phyloP scores from a whole-genome alignment of 1,284 basidiomycete genomes.

The Cryptococcus sp. region DNA sequence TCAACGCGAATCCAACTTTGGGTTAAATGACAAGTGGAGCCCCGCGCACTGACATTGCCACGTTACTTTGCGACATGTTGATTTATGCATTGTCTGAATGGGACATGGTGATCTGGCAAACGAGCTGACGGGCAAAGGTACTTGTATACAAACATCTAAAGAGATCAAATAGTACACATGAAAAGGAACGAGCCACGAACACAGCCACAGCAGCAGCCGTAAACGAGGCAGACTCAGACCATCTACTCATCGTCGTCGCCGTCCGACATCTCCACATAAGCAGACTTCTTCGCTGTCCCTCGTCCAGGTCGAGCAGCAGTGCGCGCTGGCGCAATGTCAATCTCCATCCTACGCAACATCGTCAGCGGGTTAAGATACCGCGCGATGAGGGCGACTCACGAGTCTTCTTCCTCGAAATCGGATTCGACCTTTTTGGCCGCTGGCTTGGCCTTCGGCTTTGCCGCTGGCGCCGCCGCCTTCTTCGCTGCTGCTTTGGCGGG shows the following conservation, averaged over 20 bases:
- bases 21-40: too few species aligned
- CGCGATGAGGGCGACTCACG: constrained; percentile 20
- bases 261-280: constrained; percentile 43
- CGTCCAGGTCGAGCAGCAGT: constrained; percentile 33
- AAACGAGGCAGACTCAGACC: background rate
- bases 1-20: too few species aligned
- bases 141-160: background rate
- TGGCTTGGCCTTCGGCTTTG: constrained; percentile 8
- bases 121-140: too few species aligned
- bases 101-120: too few species aligned
- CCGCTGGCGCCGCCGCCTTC: constrained; percentile 20
- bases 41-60: too few species aligned
- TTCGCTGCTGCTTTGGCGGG: constrained; percentile 17
- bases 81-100: too few species aligned
- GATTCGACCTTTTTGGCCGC: constrained; percentile 19
- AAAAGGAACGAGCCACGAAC: background rate
- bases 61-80: too few species aligned
- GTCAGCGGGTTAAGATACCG: background rate
- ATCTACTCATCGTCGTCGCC: constrained; percentile 29
- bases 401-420: constrained; percentile 37
- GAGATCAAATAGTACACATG: background rate
- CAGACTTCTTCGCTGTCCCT: constrained; percentile 35
- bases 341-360: constrained; percentile 4
- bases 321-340: constrained; percentile 33
- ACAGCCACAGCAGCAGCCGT: background rate